A percentile compares a stretch with the other conserved stretches of the same genome.
Evolutionary conservation across 1,139 yeast species (phyloP).

Genomic region (Diutina siamensis): DNA sequence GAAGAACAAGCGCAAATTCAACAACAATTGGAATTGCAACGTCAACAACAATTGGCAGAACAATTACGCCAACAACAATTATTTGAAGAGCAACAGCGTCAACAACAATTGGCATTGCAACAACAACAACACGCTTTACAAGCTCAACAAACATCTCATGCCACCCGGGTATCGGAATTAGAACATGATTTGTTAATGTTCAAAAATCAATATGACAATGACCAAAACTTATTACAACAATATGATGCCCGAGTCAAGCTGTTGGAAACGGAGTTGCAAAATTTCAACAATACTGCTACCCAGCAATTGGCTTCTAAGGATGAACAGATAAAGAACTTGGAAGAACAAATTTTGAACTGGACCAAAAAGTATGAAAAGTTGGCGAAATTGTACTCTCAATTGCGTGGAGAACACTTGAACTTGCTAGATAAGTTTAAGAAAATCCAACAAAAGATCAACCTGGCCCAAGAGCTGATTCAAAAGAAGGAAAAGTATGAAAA

Average conservation of each 20-base stretch:
- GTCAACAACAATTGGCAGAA: constrained; percentile 37
- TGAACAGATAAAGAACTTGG: constrained; percentile 55
- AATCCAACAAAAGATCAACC: constrained; percentile 78
- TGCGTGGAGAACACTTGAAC: constrained; percentile 85
- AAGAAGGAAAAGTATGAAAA: constrained; percentile 76
- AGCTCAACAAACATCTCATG: constrained; percentile 63
- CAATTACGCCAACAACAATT: constrained; percentile 48
- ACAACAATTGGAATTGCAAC: constrained; percentile 37
- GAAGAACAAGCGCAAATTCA: constrained; percentile 1
- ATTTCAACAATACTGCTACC: constrained; percentile 53
- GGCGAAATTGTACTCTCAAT: constrained; percentile 82
- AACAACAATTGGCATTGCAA: constrained; percentile 38
- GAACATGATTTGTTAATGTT: constrained; percentile 72
- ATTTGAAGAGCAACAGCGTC: constrained; percentile 62
- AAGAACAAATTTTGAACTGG: constrained; percentile 74
- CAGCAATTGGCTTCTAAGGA: constrained; percentile 72
- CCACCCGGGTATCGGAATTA: constrained; percentile 69
- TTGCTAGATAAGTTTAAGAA: constrained; percentile 71
- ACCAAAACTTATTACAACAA: constrained; percentile 73
- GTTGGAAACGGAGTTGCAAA: constrained; percentile 61
- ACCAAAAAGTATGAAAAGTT: constrained; percentile 79
- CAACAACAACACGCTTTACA: constrained; percentile 52
- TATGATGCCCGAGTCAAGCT: constrained; percentile 80
- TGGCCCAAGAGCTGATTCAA: constrained; percentile 86
- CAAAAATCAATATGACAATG: constrained; percentile 77